Conservation (phyloP, 345 rosid genomes). For the Melastoma malabathricum region DNA sequence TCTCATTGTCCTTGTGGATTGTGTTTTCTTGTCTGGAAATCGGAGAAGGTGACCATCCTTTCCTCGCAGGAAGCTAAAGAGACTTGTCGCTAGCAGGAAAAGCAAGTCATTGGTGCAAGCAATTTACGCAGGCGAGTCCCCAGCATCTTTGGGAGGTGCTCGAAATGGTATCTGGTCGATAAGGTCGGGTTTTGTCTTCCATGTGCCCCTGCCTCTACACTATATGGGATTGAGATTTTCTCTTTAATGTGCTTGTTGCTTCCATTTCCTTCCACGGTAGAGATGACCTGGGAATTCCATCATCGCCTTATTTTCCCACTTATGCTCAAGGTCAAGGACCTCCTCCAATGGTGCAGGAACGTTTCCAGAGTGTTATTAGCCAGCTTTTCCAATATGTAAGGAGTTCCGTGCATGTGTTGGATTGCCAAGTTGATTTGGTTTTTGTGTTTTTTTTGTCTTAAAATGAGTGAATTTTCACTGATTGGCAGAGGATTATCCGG, state of each 20-base stretch:
- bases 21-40: too few species aligned
- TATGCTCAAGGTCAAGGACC: slow-evolving; percentile 79
- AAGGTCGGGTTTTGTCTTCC: slow-evolving; percentile 34
- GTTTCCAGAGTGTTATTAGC: slow-evolving; percentile 72
- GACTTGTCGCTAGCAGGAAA: slow-evolving; percentile 25
- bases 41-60: too few species aligned
- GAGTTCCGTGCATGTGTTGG: background rate
- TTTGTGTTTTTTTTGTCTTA: background rate
- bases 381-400: slow-evolving; percentile 82
- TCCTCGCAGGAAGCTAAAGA: slow-evolving; percentile 44
- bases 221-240: too few species aligned
- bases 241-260: too few species aligned
- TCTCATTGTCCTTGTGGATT: too few species aligned
- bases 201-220: too few species aligned
- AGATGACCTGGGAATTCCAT: slow-evolving; percentile 68
- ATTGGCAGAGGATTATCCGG: slow-evolving; percentile 85
- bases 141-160: slow-evolving; percentile 29
- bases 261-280: slow-evolving; percentile 20
- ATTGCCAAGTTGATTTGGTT: too few species aligned
- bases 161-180: slow-evolving; percentile 81
- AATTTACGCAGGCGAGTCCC: slow-evolving; percentile 28
- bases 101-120: slow-evolving; percentile 33
- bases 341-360: slow-evolving; percentile 82
- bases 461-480: slow-evolving; percentile 8
- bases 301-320: slow-evolving; percentile 65